Evolutionary conservation across 75 land plant species (phyloP).

Genomic region (Cunninghamia lanceolata): DNA sequence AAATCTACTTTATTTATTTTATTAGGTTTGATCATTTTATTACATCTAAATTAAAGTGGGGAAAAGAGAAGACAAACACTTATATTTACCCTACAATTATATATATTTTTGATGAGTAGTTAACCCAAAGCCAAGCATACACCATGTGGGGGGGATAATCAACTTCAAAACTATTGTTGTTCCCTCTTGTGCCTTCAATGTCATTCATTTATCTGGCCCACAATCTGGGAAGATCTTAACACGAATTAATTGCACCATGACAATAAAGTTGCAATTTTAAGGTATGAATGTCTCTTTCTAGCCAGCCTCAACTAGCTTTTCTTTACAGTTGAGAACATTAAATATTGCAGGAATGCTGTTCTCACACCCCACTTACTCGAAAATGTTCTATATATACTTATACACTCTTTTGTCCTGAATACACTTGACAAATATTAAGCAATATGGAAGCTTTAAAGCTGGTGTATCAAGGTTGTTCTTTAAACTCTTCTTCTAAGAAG

Average conservation of each 20-base stretch:
- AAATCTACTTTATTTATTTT: too few relatives aligned
- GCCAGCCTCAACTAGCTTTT: not conserved
- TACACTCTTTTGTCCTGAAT: not conserved
- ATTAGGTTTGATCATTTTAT: too few relatives aligned
- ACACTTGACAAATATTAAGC: not conserved
- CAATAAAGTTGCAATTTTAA: not conserved
- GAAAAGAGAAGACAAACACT: too few relatives aligned
- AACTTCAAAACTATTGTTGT: too few relatives aligned
- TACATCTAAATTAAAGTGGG: too few relatives aligned
- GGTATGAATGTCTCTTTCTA: not conserved
- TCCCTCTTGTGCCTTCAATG: too few relatives aligned
- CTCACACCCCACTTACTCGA: not conserved
- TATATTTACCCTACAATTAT: too few relatives aligned
- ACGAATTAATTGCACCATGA: not conserved
- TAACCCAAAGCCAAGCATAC: too few relatives aligned
- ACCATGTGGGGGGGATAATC: too few relatives aligned
- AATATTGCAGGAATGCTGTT: not conserved
- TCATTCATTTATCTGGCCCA: too few relatives aligned
- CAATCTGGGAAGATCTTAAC: not conserved
- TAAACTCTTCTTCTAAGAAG: not conserved
- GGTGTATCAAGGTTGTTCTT: not conserved
- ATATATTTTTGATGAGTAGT: too few relatives aligned
- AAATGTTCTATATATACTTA: not conserved
- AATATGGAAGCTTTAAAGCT: not conserved
- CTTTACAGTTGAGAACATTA: not conserved